A percentile compares a stretch with the other conserved stretches of the same genome.
phyloP scores from a whole-genome alignment of 768 basidiomycete species.

The Podaxis sp. region DNA sequence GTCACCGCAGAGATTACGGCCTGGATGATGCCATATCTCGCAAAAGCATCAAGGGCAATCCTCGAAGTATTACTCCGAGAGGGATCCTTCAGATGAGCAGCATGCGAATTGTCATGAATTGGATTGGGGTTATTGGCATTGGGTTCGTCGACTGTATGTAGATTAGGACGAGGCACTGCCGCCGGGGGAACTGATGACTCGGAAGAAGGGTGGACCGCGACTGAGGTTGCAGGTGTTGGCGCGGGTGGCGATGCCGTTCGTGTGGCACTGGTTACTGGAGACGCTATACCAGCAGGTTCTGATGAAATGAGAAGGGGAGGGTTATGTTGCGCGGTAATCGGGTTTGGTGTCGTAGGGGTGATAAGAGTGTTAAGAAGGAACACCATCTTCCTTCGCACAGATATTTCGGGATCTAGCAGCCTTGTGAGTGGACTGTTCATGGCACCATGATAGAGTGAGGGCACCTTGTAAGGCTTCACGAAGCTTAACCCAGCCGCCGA shows the following conservation, averaged over 20 bases:
- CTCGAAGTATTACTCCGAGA: constrained; percentile 46
- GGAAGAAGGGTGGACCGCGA: neutral
- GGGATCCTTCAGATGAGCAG: constrained; percentile 55
- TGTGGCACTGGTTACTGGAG: constrained; percentile 4
- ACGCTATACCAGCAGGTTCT: neutral
- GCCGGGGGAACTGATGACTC: constrained; percentile 11
- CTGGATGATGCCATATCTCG: constrained; percentile 39
- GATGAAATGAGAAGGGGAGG: constrained; percentile 12
- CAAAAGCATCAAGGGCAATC: constrained; percentile 45
- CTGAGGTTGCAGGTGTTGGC: neutral
- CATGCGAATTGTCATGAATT: constrained; percentile 73
- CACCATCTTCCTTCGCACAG: constrained; percentile 70
- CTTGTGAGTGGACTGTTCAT: neutral
- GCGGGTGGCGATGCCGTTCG: neutral
- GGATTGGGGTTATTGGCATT: constrained; percentile 19
- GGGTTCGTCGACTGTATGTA: constrained; percentile 15
- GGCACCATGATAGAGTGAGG: neutral
- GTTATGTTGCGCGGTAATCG: constrained; percentile 14
- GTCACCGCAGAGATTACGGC: constrained; percentile 49
- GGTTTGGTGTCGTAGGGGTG: constrained; percentile 33
- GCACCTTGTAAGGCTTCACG: constrained; percentile 57
- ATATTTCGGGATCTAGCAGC: constrained; percentile 65
- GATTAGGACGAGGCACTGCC: constrained; percentile 15
- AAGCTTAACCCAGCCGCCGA: constrained; percentile 63
- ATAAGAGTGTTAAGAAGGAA: constrained; percentile 77